These are phyloP conservation scores for Drechmeria coniospora DNA, from an alignment of 2,329 filamentous ascomycete genomes.

Conservation along the genomic window DNA sequence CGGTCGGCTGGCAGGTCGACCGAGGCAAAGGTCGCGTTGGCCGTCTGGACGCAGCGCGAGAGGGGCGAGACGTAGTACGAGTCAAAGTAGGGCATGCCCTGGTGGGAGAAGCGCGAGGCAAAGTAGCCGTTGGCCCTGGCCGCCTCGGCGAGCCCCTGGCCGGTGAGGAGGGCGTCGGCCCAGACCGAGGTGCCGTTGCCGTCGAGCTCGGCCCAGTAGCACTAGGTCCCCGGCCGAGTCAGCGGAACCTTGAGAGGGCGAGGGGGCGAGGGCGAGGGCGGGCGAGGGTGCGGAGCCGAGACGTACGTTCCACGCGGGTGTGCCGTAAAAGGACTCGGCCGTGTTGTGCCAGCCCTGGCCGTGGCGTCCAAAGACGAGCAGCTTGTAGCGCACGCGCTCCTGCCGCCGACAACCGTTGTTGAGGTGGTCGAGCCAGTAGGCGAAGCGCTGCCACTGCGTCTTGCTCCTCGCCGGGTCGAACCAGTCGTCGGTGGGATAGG, in stretches of 20 bases:
- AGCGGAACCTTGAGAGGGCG: too few species aligned
- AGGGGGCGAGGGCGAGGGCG: too few species aligned
- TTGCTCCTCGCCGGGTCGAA: conserved; percentile 22
- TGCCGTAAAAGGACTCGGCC: conserved; percentile 51
- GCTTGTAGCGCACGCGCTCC: conserved; percentile 42
- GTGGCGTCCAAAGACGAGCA: conserved; percentile 54
- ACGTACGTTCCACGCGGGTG: conserved; percentile 51
- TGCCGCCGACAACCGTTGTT: conserved; percentile 25
- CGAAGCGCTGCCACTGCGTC: conserved; percentile 52
- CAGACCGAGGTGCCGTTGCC: conserved; percentile 48
- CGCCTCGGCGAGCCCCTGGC: conserved; percentile 40
- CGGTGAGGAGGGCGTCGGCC: conserved; percentile 48
- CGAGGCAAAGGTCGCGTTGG: conserved; percentile 41
- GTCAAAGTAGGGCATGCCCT: conserved; percentile 44
- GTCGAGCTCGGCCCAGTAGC: conserved; percentile 49
- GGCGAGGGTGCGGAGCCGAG: conserved; percentile 7
- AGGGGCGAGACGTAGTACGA: conserved; percentile 52
- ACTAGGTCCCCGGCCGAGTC: too few species aligned
- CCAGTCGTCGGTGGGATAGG: conserved; percentile 39
- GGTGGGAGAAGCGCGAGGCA: conserved; percentile 30
- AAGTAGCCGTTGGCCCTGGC: conserved; percentile 44
- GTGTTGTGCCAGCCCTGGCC: conserved; percentile 51
- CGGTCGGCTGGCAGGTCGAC: conserved; percentile 32
- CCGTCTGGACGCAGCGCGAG: conserved; percentile 46
- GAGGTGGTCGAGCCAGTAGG: conserved; percentile 37